A percentile compares a stretch with the other conserved stretches of the same genome.
These are phyloP conservation scores for Dactylellina haptotyla DNA, from an alignment of 2,329 filamentous ascomycete genomes.

Conservation along the genomic window DNA sequence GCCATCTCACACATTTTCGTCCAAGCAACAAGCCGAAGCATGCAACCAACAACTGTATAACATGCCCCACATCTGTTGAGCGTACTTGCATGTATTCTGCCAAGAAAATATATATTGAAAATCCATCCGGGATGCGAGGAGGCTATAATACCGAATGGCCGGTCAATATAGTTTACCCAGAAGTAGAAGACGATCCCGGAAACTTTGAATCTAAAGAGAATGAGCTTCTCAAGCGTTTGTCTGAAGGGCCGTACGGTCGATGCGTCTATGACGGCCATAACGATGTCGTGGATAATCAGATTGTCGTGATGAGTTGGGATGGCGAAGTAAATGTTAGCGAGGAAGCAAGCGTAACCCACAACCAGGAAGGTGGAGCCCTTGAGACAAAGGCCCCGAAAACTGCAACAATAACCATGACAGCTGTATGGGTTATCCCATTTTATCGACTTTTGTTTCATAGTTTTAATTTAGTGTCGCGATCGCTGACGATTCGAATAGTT, in stretches of 20 bases:
- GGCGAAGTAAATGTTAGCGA: constrained; percentile 66
- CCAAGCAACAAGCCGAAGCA: constrained; percentile 76
- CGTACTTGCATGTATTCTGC: constrained; percentile 84
- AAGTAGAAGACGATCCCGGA: constrained; percentile 77
- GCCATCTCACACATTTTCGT: constrained; percentile 80
- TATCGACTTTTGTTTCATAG: background rate
- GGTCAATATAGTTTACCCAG: constrained; percentile 85
- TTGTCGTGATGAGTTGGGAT: constrained; percentile 87
- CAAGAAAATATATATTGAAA: constrained; percentile 80
- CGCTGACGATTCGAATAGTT: constrained; percentile 62
- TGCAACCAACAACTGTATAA: constrained; percentile 84
- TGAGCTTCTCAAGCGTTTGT: constrained; percentile 59
- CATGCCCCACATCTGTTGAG: constrained; percentile 73
- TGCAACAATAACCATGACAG: constrained; percentile 92
- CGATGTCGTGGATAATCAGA: constrained; percentile 91
- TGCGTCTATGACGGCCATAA: constrained; percentile 96
- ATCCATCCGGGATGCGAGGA: constrained; percentile 69
- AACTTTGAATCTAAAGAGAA: constrained; percentile 65
- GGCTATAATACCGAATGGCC: constrained; percentile 79
- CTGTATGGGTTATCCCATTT: too few relatives aligned
- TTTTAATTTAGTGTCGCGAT: background rate
- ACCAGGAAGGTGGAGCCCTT: constrained; percentile 30
- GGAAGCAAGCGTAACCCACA: constrained; percentile 43
- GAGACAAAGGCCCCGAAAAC: constrained; percentile 76
- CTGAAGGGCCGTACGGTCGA: constrained; percentile 75